Percentiles rank a stretch among this genome's conserved stretches.
phyloP scores from a whole-genome alignment of 2,329 filamentous ascomycete species.

The Stagonosporopsis tanaceti region DNA sequence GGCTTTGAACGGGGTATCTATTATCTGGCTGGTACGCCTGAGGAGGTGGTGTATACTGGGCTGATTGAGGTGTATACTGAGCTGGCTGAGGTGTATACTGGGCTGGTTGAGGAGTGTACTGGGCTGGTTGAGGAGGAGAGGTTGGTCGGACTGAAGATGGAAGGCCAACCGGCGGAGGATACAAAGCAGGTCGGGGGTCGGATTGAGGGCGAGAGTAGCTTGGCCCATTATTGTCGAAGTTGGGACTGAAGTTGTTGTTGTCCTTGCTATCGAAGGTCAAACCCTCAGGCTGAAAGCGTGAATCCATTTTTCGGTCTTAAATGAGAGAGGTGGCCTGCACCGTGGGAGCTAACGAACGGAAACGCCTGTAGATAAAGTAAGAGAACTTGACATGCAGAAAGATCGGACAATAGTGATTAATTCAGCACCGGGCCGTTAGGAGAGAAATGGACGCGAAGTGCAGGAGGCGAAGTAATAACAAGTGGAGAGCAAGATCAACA shows the following conservation, averaged over 20 bases:
- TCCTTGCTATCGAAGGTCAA: slow-evolving; percentile 36
- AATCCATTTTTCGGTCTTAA: slow-evolving; percentile 37
- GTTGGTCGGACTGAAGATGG: slow-evolving; percentile 25
- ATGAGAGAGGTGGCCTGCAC: slow-evolving; percentile 45
- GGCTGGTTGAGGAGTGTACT: slow-evolving; percentile 23
- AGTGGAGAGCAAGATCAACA: slow-evolving; percentile 29
- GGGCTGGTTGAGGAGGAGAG: slow-evolving; percentile 24
- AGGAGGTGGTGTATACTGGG: slow-evolving; percentile 20
- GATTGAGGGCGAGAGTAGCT: slow-evolving; percentile 24
- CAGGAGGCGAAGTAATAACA: slow-evolving; percentile 37
- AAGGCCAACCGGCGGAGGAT: slow-evolving; percentile 21
- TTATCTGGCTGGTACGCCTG: slow-evolving; percentile 18
- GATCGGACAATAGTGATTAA: slow-evolving; percentile 23
- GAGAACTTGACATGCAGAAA: slow-evolving; percentile 24
- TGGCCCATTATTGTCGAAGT: slow-evolving; percentile 26
- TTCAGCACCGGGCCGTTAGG: slow-evolving; percentile 37
- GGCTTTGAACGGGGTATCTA: slow-evolving; percentile 11
- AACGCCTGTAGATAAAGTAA: slow-evolving; percentile 27
- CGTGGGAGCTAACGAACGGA: slow-evolving; percentile 29
- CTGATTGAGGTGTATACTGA: slow-evolving; percentile 18
- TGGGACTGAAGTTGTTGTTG: slow-evolving; percentile 31
- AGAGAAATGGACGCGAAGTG: slow-evolving; percentile 27
- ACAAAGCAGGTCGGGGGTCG: slow-evolving; percentile 24
- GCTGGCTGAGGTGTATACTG: slow-evolving; percentile 25
- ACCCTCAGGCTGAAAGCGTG: slow-evolving; percentile 38